Conservation (phyloP, 1,284 basidiomycete species). For the Leccinum subfulvum region DNA sequence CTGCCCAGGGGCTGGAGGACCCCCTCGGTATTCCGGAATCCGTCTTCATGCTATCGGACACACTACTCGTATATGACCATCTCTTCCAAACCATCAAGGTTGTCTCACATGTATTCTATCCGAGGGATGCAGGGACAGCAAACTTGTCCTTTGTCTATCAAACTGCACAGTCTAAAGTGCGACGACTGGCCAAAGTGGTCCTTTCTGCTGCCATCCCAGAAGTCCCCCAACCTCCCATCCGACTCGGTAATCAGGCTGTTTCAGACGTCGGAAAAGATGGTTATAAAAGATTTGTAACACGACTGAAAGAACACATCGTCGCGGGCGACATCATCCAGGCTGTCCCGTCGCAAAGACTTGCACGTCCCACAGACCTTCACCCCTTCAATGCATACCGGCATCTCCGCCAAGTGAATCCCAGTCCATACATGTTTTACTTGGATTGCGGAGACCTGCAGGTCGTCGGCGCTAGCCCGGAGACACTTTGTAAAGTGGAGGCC, state of each 20-base stretch:
- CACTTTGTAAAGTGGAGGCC: slow-evolving; percentile 92
- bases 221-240: slow-evolving; percentile 66
- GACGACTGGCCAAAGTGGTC: slow-evolving; percentile 69
- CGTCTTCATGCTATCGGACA: slow-evolving; percentile 95
- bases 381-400: slow-evolving; percentile 98
- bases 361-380: slow-evolving; percentile 84
- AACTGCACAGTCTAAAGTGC: slow-evolving; percentile 77
- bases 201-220: slow-evolving; percentile 61
- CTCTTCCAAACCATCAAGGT: slow-evolving; percentile 94
- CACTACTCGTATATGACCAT: slow-evolving; percentile 95
- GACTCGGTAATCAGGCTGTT: slow-evolving; percentile 67
- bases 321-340: slow-evolving; percentile 99
- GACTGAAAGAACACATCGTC: slow-evolving; percentile 91
- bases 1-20: slow-evolving; percentile 71
- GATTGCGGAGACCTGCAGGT: slow-evolving; percentile 92
- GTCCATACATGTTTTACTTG: slow-evolving; percentile 99
- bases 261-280: slow-evolving; percentile 95
- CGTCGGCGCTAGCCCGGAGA: slow-evolving; percentile 97
- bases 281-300: slow-evolving; percentile 91
- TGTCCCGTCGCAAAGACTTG: slow-evolving; percentile 91
- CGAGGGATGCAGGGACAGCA: slow-evolving; percentile 58
- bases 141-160: slow-evolving; percentile 80
- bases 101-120: slow-evolving; percentile 92
- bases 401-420: slow-evolving; percentile 92
- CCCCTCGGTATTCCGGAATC: slow-evolving; percentile 88